A percentile compares a stretch with the other conserved stretches of the same genome.
These are phyloP conservation scores for Dunaliella primolecta DNA, from an alignment of 139 green algal genomes.

Conservation along the genomic window DNA sequence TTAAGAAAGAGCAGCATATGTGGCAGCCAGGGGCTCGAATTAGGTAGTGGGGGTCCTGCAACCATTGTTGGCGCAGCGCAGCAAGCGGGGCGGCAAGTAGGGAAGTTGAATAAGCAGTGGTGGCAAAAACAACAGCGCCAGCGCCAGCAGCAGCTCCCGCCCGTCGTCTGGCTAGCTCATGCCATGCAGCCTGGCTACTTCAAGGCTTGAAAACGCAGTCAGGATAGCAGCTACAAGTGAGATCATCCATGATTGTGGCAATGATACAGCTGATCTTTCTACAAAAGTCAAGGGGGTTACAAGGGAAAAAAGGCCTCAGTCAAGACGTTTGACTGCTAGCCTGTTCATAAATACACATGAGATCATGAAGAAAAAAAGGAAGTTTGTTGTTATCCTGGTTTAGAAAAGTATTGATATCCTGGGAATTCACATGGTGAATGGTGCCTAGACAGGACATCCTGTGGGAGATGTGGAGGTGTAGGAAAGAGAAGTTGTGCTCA, in stretches of 20 bases:
- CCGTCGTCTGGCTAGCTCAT: slow-evolving; percentile 11
- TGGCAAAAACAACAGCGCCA: neutral
- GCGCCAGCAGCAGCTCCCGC: slow-evolving; percentile 3
- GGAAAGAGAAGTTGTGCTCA: no score
- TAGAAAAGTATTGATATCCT: no score
- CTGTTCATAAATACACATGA: neutral
- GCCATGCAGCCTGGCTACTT: slow-evolving; percentile 2
- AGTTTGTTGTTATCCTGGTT: neutral
- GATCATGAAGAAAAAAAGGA: neutral
- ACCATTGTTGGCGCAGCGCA: neutral
- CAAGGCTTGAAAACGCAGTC: neutral
- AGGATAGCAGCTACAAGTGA: neutral
- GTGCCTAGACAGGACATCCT: no score
- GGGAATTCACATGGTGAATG: no score
- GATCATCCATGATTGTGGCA: no score
- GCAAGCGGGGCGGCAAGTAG: neutral
- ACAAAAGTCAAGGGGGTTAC: no score
- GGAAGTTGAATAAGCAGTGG: neutral
- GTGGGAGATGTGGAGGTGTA: no score
- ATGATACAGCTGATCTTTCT: no score
- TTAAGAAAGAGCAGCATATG: no score
- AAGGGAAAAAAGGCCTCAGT: neutral
- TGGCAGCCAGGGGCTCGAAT: no score
- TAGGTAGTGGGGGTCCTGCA: neutral
- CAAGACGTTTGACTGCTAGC: neutral